Evolutionary conservation across 225 moss, liverwort and hornwort species (phyloP).

Genomic region (Sphagnum contortum): DNA sequence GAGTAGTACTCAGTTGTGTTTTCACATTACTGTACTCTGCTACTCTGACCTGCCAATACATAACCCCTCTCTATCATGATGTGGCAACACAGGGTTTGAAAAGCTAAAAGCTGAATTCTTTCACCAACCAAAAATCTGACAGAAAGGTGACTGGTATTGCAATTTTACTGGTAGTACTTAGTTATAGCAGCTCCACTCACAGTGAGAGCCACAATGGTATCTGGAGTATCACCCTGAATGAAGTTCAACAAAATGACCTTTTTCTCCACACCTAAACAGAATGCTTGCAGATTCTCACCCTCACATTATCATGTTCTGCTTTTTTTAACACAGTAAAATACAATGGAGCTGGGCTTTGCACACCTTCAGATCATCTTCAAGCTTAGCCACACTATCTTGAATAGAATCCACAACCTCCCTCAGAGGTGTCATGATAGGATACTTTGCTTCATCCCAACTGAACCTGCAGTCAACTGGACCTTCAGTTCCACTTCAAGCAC

Average conservation of each 20-base stretch:
- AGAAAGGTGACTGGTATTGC: too few species aligned
- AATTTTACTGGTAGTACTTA: too few species aligned
- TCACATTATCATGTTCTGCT: too few species aligned
- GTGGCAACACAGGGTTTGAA: not conserved
- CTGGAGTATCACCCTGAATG: too few species aligned
- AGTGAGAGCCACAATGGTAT: too few species aligned
- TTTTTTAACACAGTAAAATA: too few species aligned
- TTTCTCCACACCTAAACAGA: too few species aligned
- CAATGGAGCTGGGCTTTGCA: not conserved
- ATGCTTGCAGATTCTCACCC: too few species aligned
- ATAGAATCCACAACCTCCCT: slow-evolving; percentile 49
- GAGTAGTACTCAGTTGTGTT: slow-evolving; percentile 42
- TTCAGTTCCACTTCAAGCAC: too few species aligned
- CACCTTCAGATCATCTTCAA: slow-evolving; percentile 77
- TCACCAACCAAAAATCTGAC: too few species aligned
- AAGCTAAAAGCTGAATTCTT: not conserved
- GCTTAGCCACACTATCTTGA: slow-evolving; percentile 45
- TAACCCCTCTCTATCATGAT: not conserved
- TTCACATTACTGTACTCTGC: slow-evolving; percentile 49
- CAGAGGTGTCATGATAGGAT: slow-evolving; percentile 51
- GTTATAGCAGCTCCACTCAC: too few species aligned
- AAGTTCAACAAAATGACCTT: too few species aligned
- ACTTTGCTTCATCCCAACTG: slow-evolving; percentile 58
- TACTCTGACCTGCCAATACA: slow-evolving; percentile 44
- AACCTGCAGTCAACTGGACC: slow-evolving; percentile 24